Base-by-base conservation (phyloP, 2,329 filamentous ascomycete species). In the Diaporthe ilicicola region DNA sequence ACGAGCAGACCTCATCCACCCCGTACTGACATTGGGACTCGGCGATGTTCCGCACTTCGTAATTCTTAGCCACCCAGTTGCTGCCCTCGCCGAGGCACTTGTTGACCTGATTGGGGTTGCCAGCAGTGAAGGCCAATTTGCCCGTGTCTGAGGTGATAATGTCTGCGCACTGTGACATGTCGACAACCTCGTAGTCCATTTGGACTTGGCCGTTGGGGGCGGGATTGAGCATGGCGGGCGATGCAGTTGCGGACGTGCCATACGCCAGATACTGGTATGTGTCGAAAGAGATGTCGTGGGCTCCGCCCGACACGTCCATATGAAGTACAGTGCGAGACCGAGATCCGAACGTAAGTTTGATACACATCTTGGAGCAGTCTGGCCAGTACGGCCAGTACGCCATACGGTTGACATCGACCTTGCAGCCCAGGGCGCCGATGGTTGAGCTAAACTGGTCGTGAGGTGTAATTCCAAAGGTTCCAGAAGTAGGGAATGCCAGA, bases 251-350 rank as follows among this genome's bases (percentile, higher is more conserved):
- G 15, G 82, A 81, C 72, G 83, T 75, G 73, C 88, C 88, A 42
- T 83, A 86, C 75, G 79, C 79, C 50, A 90, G 86, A 76, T 86
- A 86, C 82, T 89, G 89, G 87, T 87, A 90, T 62, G 88, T 88
- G 73, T 90, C 88, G 81, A 90, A 90, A 65, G 83, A 85, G 80
- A 90, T 85, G 79, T 90, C 89, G 78, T 88, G 78, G 66, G 88
- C 88, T 61, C 87, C 88, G 50, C 81, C 82, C 0, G 88, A 90
- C 65, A 82, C 79, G 81, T 90, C 89, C 73, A 90, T 81, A 77
- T 84, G 84, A 72, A 90, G 84, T 67, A 94, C 87, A 75, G 89
- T 84, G 70, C 91, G 78, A 48, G 79, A 82, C 72, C 86, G 85
- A 53, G 78, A 80, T 34, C 69, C 59, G 77, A 86, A 80, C 70